Evolutionary conservation across 768 basidiomycete species (phyloP).

Genomic region (Lentinus tigrinus): DNA sequence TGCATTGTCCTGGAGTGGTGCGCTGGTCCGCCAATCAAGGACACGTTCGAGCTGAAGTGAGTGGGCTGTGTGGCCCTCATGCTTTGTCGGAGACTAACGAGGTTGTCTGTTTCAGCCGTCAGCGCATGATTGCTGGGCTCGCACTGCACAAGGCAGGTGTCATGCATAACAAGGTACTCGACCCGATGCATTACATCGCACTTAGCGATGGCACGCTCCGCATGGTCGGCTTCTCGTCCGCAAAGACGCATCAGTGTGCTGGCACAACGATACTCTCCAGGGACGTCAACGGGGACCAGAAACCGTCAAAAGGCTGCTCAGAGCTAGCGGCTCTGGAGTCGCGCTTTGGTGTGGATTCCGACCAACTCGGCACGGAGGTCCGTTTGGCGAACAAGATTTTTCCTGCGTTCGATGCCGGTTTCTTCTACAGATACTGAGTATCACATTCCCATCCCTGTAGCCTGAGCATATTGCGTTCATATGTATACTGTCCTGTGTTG

Average conservation of each 20-base stretch:
- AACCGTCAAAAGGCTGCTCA: conserved; percentile 1
- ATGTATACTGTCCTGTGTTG: too few relatives aligned
- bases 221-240: conserved; percentile 38
- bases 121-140: conserved; percentile 33
- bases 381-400: conserved; percentile 15
- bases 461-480: too few relatives aligned
- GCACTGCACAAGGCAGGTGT: conserved; percentile 38
- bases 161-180: conserved; percentile 32
- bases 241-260: conserved; percentile 31
- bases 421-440: neutral
- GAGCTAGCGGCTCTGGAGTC: conserved; percentile 17
- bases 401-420: conserved; percentile 5
- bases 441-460: neutral
- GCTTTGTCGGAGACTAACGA: neutral
- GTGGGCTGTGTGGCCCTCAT: neutral
- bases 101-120: conserved; percentile 24
- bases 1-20: conserved; percentile 44
- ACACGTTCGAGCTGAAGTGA: conserved; percentile 15
- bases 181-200: conserved; percentile 24
- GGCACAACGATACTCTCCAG: conserved; percentile 2
- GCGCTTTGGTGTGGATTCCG: conserved; percentile 13
- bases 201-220: conserved; percentile 26
- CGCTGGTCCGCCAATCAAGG: conserved; percentile 13
- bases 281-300: neutral
- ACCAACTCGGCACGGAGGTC: neutral